A percentile compares a stretch with the other conserved stretches of the same genome.
These are phyloP conservation scores for Eleusine indica DNA, from an alignment of 176 grass and related monocot genomes.

Conservation along the genomic window DNA sequence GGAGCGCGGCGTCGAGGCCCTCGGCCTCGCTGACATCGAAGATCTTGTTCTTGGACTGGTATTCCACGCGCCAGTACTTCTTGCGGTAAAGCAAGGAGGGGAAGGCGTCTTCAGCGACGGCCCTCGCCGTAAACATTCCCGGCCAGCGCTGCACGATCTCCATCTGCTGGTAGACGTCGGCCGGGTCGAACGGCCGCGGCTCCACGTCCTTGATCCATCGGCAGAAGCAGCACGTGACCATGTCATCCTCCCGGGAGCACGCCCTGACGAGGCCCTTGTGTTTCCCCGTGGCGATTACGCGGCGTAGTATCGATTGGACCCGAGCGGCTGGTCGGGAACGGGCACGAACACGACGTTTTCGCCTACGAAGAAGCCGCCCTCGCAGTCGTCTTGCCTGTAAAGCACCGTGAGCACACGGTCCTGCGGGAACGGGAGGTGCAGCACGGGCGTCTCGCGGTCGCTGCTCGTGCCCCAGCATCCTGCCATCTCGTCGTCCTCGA, in stretches of 20 bases:
- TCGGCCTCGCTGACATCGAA: no score
- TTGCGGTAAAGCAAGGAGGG: constrained; percentile 44
- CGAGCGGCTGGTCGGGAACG: neutral
- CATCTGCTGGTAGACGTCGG: constrained; percentile 68
- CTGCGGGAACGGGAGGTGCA: no score
- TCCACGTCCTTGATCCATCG: constrained; percentile 38
- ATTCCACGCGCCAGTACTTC: constrained; percentile 49
- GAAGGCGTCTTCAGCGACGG: no score
- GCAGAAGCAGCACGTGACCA: constrained; percentile 50
- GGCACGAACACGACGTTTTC: neutral
- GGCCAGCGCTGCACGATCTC: constrained; percentile 47
- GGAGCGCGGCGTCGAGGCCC: no score
- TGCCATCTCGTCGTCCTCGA: no score
- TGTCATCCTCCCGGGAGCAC: constrained; percentile 63
- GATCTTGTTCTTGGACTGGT: neutral
- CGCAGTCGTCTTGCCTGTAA: constrained; percentile 3
- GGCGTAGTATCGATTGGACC: constrained; percentile 60
- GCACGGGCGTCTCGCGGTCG: constrained; percentile 28
- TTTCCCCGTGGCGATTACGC: constrained; percentile 42
- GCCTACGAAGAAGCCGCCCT: no score
- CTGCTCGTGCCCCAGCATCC: no score
- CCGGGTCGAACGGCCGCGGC: no score
- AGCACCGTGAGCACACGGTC: constrained; percentile 33
- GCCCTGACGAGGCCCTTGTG: constrained; percentile 51
- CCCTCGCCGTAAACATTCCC: constrained; percentile 52